phyloP scores from a whole-genome alignment of 2,329 filamentous ascomycete species.

The Thelonectria rubi region DNA sequence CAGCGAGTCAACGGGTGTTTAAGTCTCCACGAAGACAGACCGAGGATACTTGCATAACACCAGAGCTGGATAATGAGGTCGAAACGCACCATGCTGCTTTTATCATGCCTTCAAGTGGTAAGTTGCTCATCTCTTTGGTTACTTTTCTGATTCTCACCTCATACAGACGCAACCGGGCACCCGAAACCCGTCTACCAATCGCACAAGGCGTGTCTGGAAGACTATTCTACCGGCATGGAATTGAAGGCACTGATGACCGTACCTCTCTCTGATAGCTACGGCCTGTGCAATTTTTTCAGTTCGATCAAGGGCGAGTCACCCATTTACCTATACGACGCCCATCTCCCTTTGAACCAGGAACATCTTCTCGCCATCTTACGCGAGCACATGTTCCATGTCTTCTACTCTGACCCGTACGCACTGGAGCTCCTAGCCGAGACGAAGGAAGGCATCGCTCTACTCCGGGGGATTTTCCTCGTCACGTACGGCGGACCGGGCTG shows the following conservation, averaged over 20 bases:
- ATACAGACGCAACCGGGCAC: conserved; percentile 69
- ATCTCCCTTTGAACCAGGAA: conserved; percentile 61
- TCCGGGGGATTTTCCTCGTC: conserved; percentile 60
- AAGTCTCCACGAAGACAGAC: no score
- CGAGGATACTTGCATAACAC: conserved; percentile 44
- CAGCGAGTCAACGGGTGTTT: no score
- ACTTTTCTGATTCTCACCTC: no score
- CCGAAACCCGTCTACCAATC: conserved; percentile 70
- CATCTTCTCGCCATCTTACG: conserved; percentile 56
- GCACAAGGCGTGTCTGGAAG: conserved; percentile 59
- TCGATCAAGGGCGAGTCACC: conserved; percentile 59
- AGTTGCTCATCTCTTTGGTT: no score
- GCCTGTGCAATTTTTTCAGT: conserved; percentile 62
- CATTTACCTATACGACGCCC: conserved; percentile 63
- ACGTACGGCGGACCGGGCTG: conserved; percentile 65
- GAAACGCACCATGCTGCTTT: conserved; percentile 43
- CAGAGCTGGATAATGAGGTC: conserved; percentile 18
- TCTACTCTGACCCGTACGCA: conserved; percentile 70
- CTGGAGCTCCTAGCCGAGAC: conserved; percentile 69
- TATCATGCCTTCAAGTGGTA: conserved; percentile 48
- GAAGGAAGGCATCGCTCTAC: conserved; percentile 57
- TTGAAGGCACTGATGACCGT: conserved; percentile 63
- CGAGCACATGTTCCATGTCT: conserved; percentile 55
- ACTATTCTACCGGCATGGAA: conserved; percentile 51
- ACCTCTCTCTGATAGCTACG: conserved; percentile 68